Conservation (phyloP, 2,329 filamentous ascomycete species). For the Coccinonectria pachysandricola region DNA sequence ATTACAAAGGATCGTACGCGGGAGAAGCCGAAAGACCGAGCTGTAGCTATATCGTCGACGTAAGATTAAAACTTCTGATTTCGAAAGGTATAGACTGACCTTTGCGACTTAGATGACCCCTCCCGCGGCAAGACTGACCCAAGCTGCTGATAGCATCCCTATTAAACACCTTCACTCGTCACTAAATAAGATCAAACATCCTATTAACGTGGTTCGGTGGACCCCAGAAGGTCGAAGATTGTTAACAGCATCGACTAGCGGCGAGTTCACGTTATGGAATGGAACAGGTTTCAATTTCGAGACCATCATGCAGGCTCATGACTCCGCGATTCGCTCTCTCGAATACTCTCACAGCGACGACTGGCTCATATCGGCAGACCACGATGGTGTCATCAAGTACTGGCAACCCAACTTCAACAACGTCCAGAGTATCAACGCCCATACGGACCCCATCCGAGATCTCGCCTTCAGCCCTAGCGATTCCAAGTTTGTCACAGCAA, state of each 20-base stretch:
- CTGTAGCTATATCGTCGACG: slow-evolving; percentile 81
- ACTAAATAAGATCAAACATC: slow-evolving; percentile 95
- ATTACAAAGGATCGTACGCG: slow-evolving; percentile 59
- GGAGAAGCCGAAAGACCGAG: slow-evolving; percentile 79
- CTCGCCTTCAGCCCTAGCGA: slow-evolving; percentile 90
- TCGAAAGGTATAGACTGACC: slow-evolving; percentile 8
- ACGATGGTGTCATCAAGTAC: slow-evolving; percentile 93
- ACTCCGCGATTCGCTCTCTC: slow-evolving; percentile 71
- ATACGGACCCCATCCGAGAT: slow-evolving; percentile 81
- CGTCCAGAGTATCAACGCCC: slow-evolving; percentile 86
- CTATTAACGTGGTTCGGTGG: slow-evolving; percentile 94
- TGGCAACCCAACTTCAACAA: slow-evolving; percentile 99
- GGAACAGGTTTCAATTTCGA: slow-evolving; percentile 99
- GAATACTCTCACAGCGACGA: slow-evolving; percentile 93
- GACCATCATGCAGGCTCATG: slow-evolving; percentile 97
- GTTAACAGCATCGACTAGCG: slow-evolving; percentile 88
- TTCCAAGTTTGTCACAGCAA: slow-evolving; percentile 90
- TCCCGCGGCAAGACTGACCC: slow-evolving; percentile 62
- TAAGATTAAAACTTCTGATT: slow-evolving; percentile 29
- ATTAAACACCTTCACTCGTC: slow-evolving; percentile 97
- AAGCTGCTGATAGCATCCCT: slow-evolving; percentile 77
- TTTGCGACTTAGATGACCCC: slow-evolving; percentile 61
- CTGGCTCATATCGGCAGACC: slow-evolving; percentile 92
- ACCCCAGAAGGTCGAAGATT: slow-evolving; percentile 89
- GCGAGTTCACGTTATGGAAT: slow-evolving; percentile 98